Conservation (phyloP, 2,329 filamentous ascomycete species). For the Aspergillus proliferans region DNA sequence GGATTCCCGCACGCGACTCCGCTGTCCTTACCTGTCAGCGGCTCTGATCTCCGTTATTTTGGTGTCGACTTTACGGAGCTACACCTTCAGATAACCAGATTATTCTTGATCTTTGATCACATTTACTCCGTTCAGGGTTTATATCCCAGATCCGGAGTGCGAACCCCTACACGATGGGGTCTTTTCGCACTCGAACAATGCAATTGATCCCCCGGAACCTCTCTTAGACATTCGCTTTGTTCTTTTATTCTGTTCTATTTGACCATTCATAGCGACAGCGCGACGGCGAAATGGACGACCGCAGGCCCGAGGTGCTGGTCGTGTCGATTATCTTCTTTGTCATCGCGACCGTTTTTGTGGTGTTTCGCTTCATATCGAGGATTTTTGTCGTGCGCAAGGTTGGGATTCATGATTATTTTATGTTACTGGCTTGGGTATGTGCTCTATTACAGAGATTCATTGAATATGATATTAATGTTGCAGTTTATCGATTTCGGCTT, state of each 20-base stretch:
- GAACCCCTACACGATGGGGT: background rate
- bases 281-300: conserved; percentile 12
- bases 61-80: too few relatives aligned
- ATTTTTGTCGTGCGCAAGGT: conserved; percentile 65
- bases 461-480: background rate
- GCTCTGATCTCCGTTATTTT: too few relatives aligned
- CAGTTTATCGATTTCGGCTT: conserved; percentile 42
- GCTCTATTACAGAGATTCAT: conserved; percentile 3
- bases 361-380: conserved; percentile 66
- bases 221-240: background rate
- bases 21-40: too few relatives aligned
- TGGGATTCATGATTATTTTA: conserved; percentile 73
- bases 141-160: background rate
- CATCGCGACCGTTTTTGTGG: conserved; percentile 68
- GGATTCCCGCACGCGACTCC: too few relatives aligned
- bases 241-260: background rate
- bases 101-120: too few relatives aligned
- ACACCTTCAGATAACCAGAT: too few relatives aligned
- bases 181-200: background rate
- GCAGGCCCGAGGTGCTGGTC: conserved; percentile 33
- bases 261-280: background rate
- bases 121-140: too few relatives aligned
- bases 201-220: background rate
- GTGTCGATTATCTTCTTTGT: conserved; percentile 48
- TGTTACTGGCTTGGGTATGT: conserved; percentile 67